Percentiles rank a stretch among this genome's conserved stretches.
phyloP scores from a whole-genome alignment of 2,329 filamentous ascomycete species.

The Rutstroemia sp. region DNA sequence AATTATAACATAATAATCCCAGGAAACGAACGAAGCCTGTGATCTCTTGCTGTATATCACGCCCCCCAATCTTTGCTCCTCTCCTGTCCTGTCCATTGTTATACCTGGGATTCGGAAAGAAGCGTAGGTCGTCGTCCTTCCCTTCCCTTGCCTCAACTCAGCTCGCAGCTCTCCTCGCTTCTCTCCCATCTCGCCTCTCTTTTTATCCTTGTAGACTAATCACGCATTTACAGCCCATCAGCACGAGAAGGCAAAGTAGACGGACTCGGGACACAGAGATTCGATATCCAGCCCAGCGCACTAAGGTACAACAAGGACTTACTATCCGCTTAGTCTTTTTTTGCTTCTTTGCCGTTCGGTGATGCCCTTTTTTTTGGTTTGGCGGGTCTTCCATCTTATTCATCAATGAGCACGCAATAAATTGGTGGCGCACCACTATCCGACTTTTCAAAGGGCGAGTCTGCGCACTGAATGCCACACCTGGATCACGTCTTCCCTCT shows the following conservation, averaged over 20 bases:
- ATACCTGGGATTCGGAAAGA: no score
- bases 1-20: no score
- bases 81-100: no score
- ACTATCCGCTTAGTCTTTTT: background rate
- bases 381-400: slow-evolving; percentile 7
- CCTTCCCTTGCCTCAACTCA: no score
- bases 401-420: slow-evolving; percentile 9
- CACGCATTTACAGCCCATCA: background rate
- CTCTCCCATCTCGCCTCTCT: no score
- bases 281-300: background rate
- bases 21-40: no score
- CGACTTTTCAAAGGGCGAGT: background rate
- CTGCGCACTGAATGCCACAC: background rate
- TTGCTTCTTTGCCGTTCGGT: background rate
- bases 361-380: background rate
- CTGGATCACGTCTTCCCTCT: slow-evolving; percentile 5
- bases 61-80: no score
- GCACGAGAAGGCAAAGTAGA: background rate
- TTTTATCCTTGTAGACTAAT: background rate
- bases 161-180: no score
- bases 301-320: background rate
- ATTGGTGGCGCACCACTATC: slow-evolving; percentile 4
- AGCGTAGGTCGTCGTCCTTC: no score
- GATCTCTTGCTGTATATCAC: no score
- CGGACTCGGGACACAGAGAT: background rate